Percentiles rank a stretch among this genome's conserved stretches.
phyloP scores from a whole-genome alignment of 768 basidiomycete genomes.

The Lanmaoa pseudosensibilis region DNA sequence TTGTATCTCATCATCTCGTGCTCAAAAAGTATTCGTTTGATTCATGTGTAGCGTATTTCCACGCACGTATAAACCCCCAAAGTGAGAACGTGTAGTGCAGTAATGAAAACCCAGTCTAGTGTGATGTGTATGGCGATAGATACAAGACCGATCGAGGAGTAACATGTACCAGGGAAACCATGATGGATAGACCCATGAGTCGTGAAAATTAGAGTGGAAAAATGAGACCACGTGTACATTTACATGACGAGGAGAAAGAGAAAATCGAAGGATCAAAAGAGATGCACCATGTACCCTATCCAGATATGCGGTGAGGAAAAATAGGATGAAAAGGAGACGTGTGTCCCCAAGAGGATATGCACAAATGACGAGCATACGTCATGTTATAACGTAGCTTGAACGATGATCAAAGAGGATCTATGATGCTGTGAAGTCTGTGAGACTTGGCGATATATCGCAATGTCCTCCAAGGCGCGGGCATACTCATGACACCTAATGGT shows the following conservation, averaged over 20 bases:
- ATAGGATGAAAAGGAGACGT: neutral
- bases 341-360: neutral
- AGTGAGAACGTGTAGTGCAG: neutral
- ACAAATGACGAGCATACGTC: neutral
- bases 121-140: constrained; percentile 6
- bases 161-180: constrained; percentile 7
- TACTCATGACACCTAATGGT: neutral
- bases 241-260: constrained; percentile 13
- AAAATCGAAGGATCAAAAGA: constrained; percentile 1
- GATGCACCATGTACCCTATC: neutral
- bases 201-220: neutral
- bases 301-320: neutral
- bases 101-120: constrained; percentile 12
- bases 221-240: neutral
- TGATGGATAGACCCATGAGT: neutral
- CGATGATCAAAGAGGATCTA: neutral
- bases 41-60: constrained; percentile 4
- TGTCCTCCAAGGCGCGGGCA: neutral
- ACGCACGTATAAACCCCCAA: neutral
- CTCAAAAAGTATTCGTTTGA: neutral
- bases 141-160: constrained; percentile 3
- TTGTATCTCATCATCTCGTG: neutral
- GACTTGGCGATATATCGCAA: neutral
- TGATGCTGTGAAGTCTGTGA: neutral
- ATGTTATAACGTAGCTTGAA: neutral